Base-by-base conservation (phyloP, 2,329 filamentous ascomycete genomes). In the Neonectria coccinea region DNA sequence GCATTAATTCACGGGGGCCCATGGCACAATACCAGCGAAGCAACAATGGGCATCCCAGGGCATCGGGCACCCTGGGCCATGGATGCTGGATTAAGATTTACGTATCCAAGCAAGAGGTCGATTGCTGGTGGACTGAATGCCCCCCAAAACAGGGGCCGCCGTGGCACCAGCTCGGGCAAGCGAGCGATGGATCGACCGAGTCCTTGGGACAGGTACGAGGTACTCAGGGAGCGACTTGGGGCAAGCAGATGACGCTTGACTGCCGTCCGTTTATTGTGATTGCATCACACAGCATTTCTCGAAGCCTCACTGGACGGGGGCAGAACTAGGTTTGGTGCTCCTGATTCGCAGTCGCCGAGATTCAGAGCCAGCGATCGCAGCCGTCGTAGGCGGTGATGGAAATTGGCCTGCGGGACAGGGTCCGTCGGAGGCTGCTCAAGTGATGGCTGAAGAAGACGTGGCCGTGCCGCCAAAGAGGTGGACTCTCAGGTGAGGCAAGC, bases 401-500 rank as follows among this genome's bases (percentile, higher is more conserved):
- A 68, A 70, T 71, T 73, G 64, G 67, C 39, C n/a, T 36, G 44
- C 48, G 33, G 48, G 33, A 36, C 22, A 33, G 56, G 44, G 36
- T 44, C 36, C 25, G 36, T 36, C 47, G 33, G 59, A 48, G 31
- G 42, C 41, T 25, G 22, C 44, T 36, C 20, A 42, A 44, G 42
- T 50, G 42, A 50, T 33, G 47, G 52, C 44, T 25, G 25, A 25
- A 56, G 58, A 47, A 68, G 53, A 62, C 55, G 41, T 62, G 59
- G 53, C 53, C 59, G 59, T 57, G 56, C 57, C 65, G 70, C 52
- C 67, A 70, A 68, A 45, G 51, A 56, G 57, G 68, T 64, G 65
- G 60, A 41, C 68, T 58, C 59, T 70, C 69, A 67, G 68, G 67
- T 67, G 70, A 74, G 72, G 72, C 70, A 74, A 74, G 72, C 72